These are phyloP conservation scores for Urochloa ruziziensis DNA, from an alignment of 176 grass and related monocot species.

Conservation along the genomic window DNA sequence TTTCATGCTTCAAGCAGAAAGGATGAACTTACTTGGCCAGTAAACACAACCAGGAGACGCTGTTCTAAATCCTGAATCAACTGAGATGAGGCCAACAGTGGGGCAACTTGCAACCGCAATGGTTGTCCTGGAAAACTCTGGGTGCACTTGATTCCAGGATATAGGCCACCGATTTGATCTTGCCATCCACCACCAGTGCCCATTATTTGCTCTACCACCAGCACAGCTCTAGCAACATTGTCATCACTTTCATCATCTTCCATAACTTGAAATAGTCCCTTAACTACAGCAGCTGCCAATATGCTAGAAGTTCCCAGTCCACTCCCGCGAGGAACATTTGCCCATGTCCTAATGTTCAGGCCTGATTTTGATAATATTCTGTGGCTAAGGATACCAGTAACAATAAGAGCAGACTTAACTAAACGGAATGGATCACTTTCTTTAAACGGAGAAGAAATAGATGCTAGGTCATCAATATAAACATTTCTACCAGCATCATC, in stretches of 20 bases:
- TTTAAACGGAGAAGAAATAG: constrained; percentile 64
- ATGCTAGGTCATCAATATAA: constrained; percentile 46
- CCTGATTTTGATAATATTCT: constrained; percentile 51
- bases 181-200: constrained; percentile 97
- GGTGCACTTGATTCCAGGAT: constrained; percentile 87
- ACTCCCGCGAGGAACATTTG: constrained; percentile 83
- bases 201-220: constrained; percentile 91
- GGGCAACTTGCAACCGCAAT: constrained; percentile 65
- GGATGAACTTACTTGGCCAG: constrained; percentile 75
- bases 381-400: constrained; percentile 51
- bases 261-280: constrained; percentile 75
- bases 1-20: constrained; percentile 10
- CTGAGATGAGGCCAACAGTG: constrained; percentile 37
- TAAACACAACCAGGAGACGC: constrained; percentile 85
- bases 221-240: constrained; percentile 74
- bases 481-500: constrained; percentile 65
- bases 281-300: constrained; percentile 79
- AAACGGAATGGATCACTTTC: constrained; percentile 69
- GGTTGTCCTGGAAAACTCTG: constrained; percentile 80
- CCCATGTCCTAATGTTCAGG: constrained; percentile 72
- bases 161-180: constrained; percentile 90
- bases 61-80: constrained; percentile 66
- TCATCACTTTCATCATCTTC: constrained; percentile 62
- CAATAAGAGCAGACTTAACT: constrained; percentile 84
- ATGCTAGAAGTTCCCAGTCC: constrained; percentile 96